Base-by-base conservation (phyloP, 208 protist species). In the Acanthamoeba rhysodes region DNA sequence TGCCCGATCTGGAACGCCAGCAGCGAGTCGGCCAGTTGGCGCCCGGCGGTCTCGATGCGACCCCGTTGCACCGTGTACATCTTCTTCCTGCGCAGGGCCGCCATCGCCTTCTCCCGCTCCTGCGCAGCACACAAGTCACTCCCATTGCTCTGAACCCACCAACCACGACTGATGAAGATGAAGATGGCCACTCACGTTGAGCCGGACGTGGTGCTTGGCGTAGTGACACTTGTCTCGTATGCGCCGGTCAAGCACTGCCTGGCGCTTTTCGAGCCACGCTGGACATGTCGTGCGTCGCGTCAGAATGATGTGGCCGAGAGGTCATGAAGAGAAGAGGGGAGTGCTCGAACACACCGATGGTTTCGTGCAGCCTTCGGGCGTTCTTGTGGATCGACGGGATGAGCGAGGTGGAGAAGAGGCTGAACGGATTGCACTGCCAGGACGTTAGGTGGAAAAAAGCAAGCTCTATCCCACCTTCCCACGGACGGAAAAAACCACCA, bases 241-340 rank as follows among this genome's bases (percentile, higher is more conserved):
- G 34, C 72, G 72, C 16, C n/a, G 72, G 10, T 80, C 34, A 2
- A 80, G 41, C 18, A 80, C 32, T 5, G n/a, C 8, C 34, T 80
- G 72, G 16, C 72, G 72, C 41, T 80, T 80, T 22, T 80, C 72
- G 32, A 80, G 72, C 72, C 72, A 80, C 32, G 16, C 72, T 80
- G 72, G n/a, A 70, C n/a, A 70, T 45, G 3, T 8, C 57, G 18
- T 0, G 57, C 57, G 14, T n/a, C 22, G 2, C 4, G 16, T 1
- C 24, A 76, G 14, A 2, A 76, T 18, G 68, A 41, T 24, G 0
- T 62, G 2, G 57, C 57, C 18, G n/a, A n/a, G n/a, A n/a, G n/a
- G n/a, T n/a, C 41, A 45, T 45, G 3, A 45, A 5, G 5, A 45
- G 5, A 1, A 45, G 8, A 68, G 62, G 1, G 16, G 41, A 22